Base-by-base conservation (phyloP, 2,329 filamentous ascomycete species). In the Trichoderma sp. region DNA sequence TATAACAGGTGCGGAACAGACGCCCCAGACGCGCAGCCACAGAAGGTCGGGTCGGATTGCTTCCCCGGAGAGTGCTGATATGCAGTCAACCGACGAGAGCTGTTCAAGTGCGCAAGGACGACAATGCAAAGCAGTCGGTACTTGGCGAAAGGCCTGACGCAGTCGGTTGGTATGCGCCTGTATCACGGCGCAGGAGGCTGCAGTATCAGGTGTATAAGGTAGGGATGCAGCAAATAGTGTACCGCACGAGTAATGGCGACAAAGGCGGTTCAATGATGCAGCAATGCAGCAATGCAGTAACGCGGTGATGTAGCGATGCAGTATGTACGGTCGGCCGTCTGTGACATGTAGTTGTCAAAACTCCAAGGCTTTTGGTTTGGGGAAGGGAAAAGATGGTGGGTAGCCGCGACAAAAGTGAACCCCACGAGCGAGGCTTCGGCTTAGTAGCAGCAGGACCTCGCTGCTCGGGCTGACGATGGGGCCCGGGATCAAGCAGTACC, bases 381-480 rank as follows among this genome's bases (percentile, higher is more conserved):
- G 26, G 24, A 51, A 43, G 57, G 30, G 57, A 60, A 47, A 32
- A 58, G 24, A 32, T 68, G 65, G 65, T 68, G 65, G 65, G 65
- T 32, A 68, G 65, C 53, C 53, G 65, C 65, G 65, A 68, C 58
- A 68, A 57, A 68, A 47, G 53, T 39, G 32, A 43, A 57, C 65
- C 65, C 65, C 65, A 68, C 51, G 65, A 43, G 56, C 65, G 36
- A 69, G 65, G 65, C 65, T 69, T 69, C 65, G 65, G 65, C 65
- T 43, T 53, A 30, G 56, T 62, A 39, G 60, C 12, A 62, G 60
- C 21, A 28, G 21, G 14, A 28, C 36, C 63, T 65, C 36, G 61
- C 26, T 65, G 63, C 62, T 64, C 62, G 39, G 62, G 36, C 32
- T 64, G 26, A 51, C 24, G 28, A 9, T 24, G 63, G 61, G 61